Evolutionary conservation across 2,329 filamentous ascomycete genomes (phyloP).

Genomic region (Paraconiothyrium sp.): DNA sequence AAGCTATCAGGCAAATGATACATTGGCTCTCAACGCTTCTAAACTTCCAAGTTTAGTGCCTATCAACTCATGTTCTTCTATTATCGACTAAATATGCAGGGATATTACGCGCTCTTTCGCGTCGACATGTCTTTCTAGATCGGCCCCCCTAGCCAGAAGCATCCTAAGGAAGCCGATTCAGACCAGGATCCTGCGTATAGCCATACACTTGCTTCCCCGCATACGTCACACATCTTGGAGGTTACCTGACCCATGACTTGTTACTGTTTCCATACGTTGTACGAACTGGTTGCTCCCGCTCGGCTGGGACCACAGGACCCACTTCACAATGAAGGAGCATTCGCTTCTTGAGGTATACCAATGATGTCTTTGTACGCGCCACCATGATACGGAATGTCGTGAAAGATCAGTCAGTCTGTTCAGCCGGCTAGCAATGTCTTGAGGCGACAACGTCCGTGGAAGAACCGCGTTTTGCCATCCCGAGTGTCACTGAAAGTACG

Average conservation of each 20-base stretch:
- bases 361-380: not conserved
- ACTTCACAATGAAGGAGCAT: not conserved
- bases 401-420: not conserved
- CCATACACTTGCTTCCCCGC: no score
- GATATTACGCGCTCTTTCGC: not conserved
- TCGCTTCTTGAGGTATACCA: conserved; percentile 7
- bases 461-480: not conserved
- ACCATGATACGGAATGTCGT: not conserved
- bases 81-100: not conserved
- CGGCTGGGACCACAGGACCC: conserved; percentile 5
- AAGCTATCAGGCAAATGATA: not conserved
- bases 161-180: not conserved
- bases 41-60: not conserved
- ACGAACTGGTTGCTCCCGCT: conserved; percentile 4
- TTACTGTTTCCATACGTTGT: not conserved
- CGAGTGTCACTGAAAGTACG: not conserved
- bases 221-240: not conserved
- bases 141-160: not conserved
- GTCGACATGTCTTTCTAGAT: not conserved
- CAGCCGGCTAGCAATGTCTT: not conserved
- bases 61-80: not conserved
- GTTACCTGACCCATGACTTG: not conserved
- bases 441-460: not conserved
- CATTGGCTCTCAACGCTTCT: not conserved
- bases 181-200: not conserved